phyloP scores from a whole-genome alignment of 108 stramenopile species.

The Fragilaria crotonensis region DNA sequence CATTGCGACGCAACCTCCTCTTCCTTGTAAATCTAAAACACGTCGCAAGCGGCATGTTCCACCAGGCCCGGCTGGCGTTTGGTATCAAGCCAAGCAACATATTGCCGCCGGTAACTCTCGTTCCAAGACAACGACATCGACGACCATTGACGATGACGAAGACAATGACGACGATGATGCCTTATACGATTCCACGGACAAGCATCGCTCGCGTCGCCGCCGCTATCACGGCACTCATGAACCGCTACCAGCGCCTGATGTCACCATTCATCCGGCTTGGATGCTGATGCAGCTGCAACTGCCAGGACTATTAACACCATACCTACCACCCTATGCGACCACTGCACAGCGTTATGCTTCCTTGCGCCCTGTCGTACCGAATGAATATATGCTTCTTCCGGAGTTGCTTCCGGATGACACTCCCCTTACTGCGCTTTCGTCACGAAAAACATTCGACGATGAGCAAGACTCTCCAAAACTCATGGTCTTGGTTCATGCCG shows the following conservation, averaged over 20 bases:
- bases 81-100: slow-evolving; percentile 30
- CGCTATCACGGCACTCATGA: background rate
- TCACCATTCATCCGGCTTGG: slow-evolving; percentile 29
- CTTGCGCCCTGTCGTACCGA: slow-evolving; percentile 21
- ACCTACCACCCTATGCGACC: slow-evolving; percentile 8
- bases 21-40: slow-evolving; percentile 24
- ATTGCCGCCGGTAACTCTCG: background rate
- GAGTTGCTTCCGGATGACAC: slow-evolving; percentile 23
- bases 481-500: slow-evolving; percentile 20
- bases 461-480: background rate
- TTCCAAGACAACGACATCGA: slow-evolving; percentile 7
- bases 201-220: background rate
- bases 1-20: background rate
- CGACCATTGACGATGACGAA: slow-evolving; percentile 3
- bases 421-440: slow-evolving; percentile 7
- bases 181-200: background rate
- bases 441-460: background rate
- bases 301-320: slow-evolving; percentile 23
- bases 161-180: background rate
- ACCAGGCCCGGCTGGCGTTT: slow-evolving; percentile 36
- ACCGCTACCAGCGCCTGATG: background rate
- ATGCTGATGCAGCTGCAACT: slow-evolving; percentile 26
- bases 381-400: slow-evolving; percentile 7
- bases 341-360: slow-evolving; percentile 11
- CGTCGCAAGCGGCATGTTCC: slow-evolving; percentile 43